phyloP scores from a whole-genome alignment of 2,329 filamentous ascomycete species.

The Epichloe festucae region DNA sequence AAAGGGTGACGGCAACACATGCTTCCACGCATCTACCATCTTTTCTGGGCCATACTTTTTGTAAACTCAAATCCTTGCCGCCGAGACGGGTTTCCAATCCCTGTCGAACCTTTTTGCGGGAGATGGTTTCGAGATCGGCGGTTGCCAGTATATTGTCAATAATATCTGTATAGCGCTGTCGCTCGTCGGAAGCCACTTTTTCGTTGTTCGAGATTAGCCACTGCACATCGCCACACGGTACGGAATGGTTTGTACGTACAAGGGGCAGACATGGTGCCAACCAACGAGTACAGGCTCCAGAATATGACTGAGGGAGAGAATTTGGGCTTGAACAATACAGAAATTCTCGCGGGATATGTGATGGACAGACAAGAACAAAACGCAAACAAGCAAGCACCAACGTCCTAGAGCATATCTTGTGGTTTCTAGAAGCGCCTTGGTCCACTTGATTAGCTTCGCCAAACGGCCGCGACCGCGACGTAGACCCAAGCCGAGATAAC shows the following conservation, averaged over 20 bases:
- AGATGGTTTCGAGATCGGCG: conserved; percentile 49
- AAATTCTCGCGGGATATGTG: not conserved
- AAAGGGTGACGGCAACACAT: too few species aligned
- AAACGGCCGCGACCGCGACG: not conserved
- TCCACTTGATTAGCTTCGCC: not conserved
- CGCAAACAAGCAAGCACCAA: not conserved
- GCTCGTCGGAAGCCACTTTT: conserved; percentile 37
- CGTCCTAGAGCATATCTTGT: conserved; percentile 9
- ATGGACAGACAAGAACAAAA: not conserved
- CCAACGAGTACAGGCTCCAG: not conserved
- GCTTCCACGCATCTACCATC: too few species aligned
- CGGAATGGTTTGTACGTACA: conserved; percentile 8
- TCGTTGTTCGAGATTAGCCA: not conserved
- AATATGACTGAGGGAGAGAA: not conserved
- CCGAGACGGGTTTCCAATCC: conserved; percentile 41
- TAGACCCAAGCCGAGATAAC: not conserved
- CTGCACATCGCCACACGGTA: not conserved
- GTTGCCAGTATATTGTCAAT: conserved; percentile 47
- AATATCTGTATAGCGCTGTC: conserved; percentile 39
- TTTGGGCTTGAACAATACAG: not conserved
- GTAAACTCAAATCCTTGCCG: conserved; percentile 43
- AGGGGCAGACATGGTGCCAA: conserved; percentile 12
- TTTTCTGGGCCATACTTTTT: conserved; percentile 30
- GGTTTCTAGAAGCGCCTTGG: not conserved
- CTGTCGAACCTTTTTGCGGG: conserved; percentile 48